Percentiles rank a stretch among this genome's conserved stretches.
Conservation (phyloP, 2,329 filamentous ascomycete genomes). For the Fusarium nodosum region DNA sequence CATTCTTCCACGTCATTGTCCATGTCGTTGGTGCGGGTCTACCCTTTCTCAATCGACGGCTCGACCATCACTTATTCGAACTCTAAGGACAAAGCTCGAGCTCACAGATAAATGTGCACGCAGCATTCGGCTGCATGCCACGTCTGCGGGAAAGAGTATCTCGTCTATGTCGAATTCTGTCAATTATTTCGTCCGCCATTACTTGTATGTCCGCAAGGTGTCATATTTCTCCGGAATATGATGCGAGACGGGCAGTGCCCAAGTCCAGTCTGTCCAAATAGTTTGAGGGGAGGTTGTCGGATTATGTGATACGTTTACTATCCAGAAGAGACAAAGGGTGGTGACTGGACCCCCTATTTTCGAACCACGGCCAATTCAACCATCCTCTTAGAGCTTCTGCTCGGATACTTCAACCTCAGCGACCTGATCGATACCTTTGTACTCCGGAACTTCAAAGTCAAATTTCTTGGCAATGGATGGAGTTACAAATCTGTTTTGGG, state of each 20-base stretch:
- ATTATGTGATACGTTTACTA: conserved; percentile 61
- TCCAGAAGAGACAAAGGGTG: conserved; percentile 22
- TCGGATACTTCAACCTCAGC: conserved; percentile 75
- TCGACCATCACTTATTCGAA: conserved; percentile 30
- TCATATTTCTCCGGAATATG: conserved; percentile 55
- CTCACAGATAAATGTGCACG: conserved; percentile 69
- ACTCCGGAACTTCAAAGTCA: conserved; percentile 83
- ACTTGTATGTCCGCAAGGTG: conserved; percentile 62
- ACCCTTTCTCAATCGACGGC: conserved; percentile 31
- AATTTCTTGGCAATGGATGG: conserved; percentile 86
- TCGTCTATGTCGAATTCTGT: conserved; percentile 71
- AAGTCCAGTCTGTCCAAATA: conserved; percentile 72
- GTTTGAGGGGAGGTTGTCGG: conserved; percentile 66
- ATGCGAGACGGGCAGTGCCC: conserved; percentile 69
- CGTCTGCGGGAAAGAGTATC: conserved; percentile 71
- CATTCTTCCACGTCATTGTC: conserved; percentile 32
- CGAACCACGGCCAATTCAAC: conserved; percentile 11
- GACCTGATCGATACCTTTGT: conserved; percentile 89
- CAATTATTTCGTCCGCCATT: conserved; percentile 64
- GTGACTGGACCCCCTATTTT: conserved; percentile 16
- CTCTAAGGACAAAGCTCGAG: conserved; percentile 40
- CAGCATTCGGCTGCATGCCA: conserved; percentile 69
- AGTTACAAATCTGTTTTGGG: conserved; percentile 76
- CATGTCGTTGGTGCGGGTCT: conserved; percentile 45
- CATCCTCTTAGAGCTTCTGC: conserved; percentile 64